phyloP scores from a whole-genome alignment of 1,139 yeast genomes.

The Yamadazyma trypodendri region DNA sequence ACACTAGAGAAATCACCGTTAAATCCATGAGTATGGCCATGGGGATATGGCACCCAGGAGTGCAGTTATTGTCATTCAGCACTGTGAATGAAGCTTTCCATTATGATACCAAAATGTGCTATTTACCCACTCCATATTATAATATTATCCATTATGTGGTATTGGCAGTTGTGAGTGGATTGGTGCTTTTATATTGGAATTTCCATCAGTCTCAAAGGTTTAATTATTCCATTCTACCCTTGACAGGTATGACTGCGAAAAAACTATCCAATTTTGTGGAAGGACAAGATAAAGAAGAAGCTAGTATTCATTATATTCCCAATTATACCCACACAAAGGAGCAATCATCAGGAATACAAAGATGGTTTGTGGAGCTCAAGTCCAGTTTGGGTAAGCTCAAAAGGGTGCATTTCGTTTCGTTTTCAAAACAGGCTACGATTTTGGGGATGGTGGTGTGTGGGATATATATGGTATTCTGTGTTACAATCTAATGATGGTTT shows the following conservation, averaged over 20 bases:
- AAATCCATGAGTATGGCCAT: conserved; percentile 61
- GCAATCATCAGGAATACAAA: background rate
- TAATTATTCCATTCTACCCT: conserved; percentile 17
- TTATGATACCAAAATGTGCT: conserved; percentile 46
- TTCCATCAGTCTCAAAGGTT: conserved; percentile 23
- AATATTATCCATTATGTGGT: conserved; percentile 40
- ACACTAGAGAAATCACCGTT: conserved; percentile 46
- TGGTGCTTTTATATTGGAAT: conserved; percentile 31
- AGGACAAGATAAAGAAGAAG: conserved; percentile 20
- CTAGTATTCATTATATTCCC: background rate
- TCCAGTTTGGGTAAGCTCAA: conserved; percentile 4
- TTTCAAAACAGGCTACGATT: conserved; percentile 19
- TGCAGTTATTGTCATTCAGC: conserved; percentile 43
- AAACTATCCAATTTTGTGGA: conserved; percentile 23
- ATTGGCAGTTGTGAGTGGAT: conserved; percentile 35
- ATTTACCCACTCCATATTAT: conserved; percentile 48
- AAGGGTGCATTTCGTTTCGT: conserved; percentile 16
- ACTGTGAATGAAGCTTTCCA: conserved; percentile 20
- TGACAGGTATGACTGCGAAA: conserved; percentile 16
- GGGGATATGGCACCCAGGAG: conserved; percentile 56
- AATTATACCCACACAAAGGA: conserved; percentile 4
- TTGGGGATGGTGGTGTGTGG: conserved; percentile 18
- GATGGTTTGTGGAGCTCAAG: background rate
- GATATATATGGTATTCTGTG: conserved; percentile 18
- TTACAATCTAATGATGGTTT: conserved; percentile 10